Evolutionary conservation across 2,329 filamentous ascomycete genomes (phyloP).

Genomic region (Fusarium foetens): DNA sequence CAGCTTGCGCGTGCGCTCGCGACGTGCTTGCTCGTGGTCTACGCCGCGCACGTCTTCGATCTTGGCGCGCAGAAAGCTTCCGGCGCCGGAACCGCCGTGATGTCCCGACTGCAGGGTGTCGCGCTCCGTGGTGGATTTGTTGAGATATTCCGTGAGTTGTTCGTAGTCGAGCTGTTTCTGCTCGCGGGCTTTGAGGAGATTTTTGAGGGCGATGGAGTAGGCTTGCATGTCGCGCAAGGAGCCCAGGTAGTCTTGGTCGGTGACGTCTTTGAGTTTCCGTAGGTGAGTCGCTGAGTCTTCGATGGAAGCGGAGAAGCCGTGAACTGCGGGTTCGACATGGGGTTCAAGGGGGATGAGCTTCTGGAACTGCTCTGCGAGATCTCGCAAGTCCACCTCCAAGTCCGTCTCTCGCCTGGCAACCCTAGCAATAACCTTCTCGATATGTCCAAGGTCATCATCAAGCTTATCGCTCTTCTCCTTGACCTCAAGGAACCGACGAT

Average conservation of each 20-base stretch:
- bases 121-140: conserved; percentile 87
- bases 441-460: conserved; percentile 89
- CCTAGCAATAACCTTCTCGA: conserved; percentile 94
- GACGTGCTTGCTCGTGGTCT: conserved; percentile 90
- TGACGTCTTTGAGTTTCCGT: conserved; percentile 85
- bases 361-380: conserved; percentile 94
- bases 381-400: conserved; percentile 86
- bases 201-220: conserved; percentile 88
- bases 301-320: conserved; percentile 86
- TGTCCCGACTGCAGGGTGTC: conserved; percentile 78
- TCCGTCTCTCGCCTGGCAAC: conserved; percentile 90
- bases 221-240: conserved; percentile 95
- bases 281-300: conserved; percentile 85
- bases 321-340: conserved; percentile 82
- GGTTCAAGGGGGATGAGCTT: conserved; percentile 91
- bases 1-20: conserved; percentile 87
- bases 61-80: conserved; percentile 89
- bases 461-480: conserved; percentile 92
- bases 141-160: conserved; percentile 93
- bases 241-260: conserved; percentile 94
- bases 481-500: conserved; percentile 94
- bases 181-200: conserved; percentile 90
- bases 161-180: conserved; percentile 99
- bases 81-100: conserved; percentile 71
- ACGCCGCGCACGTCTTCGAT: conserved; percentile 97